Conservation (phyloP, 2,329 filamentous ascomycete genomes). For the Stagonosporopsis chrysanthemi region DNA sequence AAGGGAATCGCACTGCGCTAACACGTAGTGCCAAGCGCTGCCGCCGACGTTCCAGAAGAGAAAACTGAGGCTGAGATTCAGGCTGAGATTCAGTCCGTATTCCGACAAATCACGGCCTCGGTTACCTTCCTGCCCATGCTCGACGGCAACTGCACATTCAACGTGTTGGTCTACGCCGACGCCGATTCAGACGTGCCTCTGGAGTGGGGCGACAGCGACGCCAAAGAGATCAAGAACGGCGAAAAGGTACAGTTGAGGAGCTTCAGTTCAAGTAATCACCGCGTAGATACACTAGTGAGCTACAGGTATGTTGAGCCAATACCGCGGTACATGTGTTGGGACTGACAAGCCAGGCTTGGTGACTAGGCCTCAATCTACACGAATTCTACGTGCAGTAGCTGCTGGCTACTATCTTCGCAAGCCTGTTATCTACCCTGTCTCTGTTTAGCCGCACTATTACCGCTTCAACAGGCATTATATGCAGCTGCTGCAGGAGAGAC, state of each 20-base stretch:
- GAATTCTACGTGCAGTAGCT: slow-evolving; percentile 9
- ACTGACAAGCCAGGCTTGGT: slow-evolving; percentile 17
- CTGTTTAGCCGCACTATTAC: slow-evolving; percentile 1
- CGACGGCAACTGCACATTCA: slow-evolving; percentile 95
- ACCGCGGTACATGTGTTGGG: slow-evolving; percentile 20
- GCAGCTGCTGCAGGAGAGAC: slow-evolving; percentile 10
- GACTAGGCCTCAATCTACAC: slow-evolving; percentile 15
- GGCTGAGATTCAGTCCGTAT: slow-evolving; percentile 92
- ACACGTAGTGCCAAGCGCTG: slow-evolving; percentile 36
- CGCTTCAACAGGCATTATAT: slow-evolving; percentile 1
- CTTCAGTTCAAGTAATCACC: slow-evolving; percentile 93
- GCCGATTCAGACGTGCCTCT: slow-evolving; percentile 95
- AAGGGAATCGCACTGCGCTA: background rate
- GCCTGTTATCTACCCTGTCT: slow-evolving; percentile 13
- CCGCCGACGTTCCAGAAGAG: slow-evolving; percentile 57
- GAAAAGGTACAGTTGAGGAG: slow-evolving; percentile 95
- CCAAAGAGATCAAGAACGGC: slow-evolving; percentile 92
- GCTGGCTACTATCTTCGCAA: slow-evolving; percentile 16
- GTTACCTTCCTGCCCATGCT: slow-evolving; percentile 97
- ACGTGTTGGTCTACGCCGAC: slow-evolving; percentile 96
- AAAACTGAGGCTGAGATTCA: slow-evolving; percentile 96
- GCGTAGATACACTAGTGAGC: slow-evolving; percentile 94
- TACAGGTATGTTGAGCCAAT: slow-evolving; percentile 65
- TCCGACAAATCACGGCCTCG: slow-evolving; percentile 96
- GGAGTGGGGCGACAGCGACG: slow-evolving; percentile 98